These are phyloP conservation scores for Conidiobolus incongruus DNA, from an alignment of 371 early-diverging fungal genomes.

Conservation along the genomic window DNA sequence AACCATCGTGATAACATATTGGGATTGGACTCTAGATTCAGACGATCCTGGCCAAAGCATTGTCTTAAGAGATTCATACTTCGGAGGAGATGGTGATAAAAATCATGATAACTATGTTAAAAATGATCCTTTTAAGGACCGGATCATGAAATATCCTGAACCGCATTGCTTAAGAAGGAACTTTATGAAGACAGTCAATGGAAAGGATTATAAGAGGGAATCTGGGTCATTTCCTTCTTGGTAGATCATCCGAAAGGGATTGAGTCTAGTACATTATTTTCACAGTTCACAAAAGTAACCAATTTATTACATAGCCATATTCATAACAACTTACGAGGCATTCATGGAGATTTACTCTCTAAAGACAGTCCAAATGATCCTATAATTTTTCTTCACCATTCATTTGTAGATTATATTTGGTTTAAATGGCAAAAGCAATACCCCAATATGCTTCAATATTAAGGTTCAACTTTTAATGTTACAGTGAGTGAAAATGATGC, in stretches of 20 bases:
- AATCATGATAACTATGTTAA: not conserved
- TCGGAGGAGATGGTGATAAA: constrained; percentile 8
- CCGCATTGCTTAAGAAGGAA: constrained; percentile 12
- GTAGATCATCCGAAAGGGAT: too few relatives aligned
- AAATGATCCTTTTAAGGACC: not conserved
- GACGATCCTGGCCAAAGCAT: constrained; percentile 3
- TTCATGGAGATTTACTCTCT: constrained; percentile 19
- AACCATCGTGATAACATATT: constrained; percentile 18
- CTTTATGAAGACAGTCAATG: too few relatives aligned
- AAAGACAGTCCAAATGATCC: constrained; percentile 18
- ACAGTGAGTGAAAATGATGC: too few relatives aligned
- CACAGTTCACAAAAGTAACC: too few relatives aligned
- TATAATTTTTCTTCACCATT: constrained; percentile 21
- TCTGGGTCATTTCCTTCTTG: too few relatives aligned
- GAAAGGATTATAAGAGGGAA: too few relatives aligned
- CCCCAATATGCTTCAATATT: not conserved
- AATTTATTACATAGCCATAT: not conserved
- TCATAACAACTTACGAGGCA: not conserved
- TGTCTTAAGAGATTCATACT: constrained; percentile 2
- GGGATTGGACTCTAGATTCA: constrained; percentile 20
- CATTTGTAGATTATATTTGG: constrained; percentile 22
- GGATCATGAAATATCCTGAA: constrained; percentile 2
- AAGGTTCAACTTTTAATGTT: too few relatives aligned
- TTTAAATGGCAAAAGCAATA: constrained; percentile 13
- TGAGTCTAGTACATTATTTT: too few relatives aligned